These are phyloP conservation scores for Passiflora organensis DNA, from an alignment of 345 rosid species.

Conservation along the genomic window DNA sequence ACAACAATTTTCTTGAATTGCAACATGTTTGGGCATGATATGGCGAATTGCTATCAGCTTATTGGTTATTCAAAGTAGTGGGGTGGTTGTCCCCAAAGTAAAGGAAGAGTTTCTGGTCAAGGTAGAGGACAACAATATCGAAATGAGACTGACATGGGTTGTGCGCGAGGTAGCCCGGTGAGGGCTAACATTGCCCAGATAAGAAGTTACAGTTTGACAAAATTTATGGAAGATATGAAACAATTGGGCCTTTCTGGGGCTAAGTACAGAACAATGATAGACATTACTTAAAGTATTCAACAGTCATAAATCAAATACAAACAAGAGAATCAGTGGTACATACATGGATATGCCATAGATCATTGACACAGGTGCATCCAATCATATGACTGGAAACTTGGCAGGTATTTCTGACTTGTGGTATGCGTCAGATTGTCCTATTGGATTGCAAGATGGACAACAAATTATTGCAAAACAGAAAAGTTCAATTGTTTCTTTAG, in stretches of 20 bases:
- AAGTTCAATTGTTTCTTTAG: not conserved
- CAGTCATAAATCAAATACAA: not conserved
- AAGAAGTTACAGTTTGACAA: not conserved
- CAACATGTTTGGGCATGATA: not conserved
- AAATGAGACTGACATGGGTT: too few relatives aligned
- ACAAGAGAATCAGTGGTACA: not conserved
- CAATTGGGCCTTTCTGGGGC: not conserved
- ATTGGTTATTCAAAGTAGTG: constrained; percentile 1
- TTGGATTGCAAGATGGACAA: not conserved
- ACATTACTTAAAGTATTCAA: not conserved
- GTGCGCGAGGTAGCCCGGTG: not conserved
- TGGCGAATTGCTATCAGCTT: not conserved
- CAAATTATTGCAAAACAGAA: not conserved
- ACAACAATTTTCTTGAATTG: not conserved
- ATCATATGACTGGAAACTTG: constrained; percentile 3
- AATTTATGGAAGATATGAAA: not conserved
- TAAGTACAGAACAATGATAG: not conserved
- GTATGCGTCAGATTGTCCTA: not conserved
- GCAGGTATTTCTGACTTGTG: not conserved
- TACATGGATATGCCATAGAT: not conserved
- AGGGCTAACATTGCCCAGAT: not conserved
- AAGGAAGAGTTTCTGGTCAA: not conserved
- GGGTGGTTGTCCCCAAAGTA: not conserved
- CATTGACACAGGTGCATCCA: constrained; percentile 4
- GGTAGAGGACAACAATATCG: not conserved